Evolutionary conservation across 306 rosid species (phyloP), one percentile per base, ranked within the genome.

Genomic region (Begonia masoniana): DNA sequence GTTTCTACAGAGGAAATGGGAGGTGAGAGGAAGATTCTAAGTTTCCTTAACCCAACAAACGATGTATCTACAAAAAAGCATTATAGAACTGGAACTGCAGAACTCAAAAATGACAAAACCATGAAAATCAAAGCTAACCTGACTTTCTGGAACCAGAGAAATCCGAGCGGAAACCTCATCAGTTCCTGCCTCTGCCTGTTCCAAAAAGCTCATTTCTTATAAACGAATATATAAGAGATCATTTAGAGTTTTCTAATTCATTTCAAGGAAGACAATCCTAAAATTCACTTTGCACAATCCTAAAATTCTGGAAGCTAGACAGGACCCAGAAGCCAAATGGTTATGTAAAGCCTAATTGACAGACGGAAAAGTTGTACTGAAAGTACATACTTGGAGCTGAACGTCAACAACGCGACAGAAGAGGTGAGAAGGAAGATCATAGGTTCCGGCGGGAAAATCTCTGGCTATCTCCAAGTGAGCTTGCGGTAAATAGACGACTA

Each of bases 121-220:
- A 8, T 9, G 42, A 9, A 15, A 10, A 53, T 55, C 4, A 59
- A 68, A 35, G 41, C 91, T 68, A 62, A 92, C 99, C 94, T 86
- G 83, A 58, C 69, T 86, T 71, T 86, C 96, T 66, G 96, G 99
- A 72, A 83, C 67, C 76, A 92, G 66, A 36, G 74, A 74, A 46
- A 92, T 85, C 78, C 76, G 99, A 54, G 93, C 94, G 54, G 69
- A 92, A 15, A 86, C 99, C 74, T 92, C 99, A 46, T 92, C 99
- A 14, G 78, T 79, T 21, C 99, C 95, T 69, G 80, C 87, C 78
- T 86, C 99, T 12, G 99, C 99, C 99, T 92, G 85, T 66, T 47
- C 60, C 68, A 47, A 13, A 53, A 48, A 45, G 15, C 15, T 10
- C 15, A 45, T 2, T 2, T 45, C 15, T n/a, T 3, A 6, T 45